Percentiles rank a stretch among this genome's conserved stretches.
phyloP scores from a whole-genome alignment of 345 rosid genomes.

The Combretum micranthum region DNA sequence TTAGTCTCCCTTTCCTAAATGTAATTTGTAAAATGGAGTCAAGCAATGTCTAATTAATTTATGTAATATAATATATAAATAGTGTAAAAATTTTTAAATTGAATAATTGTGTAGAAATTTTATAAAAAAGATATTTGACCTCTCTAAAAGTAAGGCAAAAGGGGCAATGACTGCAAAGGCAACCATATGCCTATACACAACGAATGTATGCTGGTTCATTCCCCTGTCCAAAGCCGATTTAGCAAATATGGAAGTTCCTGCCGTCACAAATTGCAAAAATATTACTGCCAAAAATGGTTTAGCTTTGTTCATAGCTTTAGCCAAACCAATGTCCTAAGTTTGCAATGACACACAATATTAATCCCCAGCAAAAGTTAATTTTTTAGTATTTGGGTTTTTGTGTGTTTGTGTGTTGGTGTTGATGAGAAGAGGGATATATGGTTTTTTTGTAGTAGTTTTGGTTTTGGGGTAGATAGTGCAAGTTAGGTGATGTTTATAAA shows the following conservation, averaged over 20 bases:
- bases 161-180: conserved; percentile 64
- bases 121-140: conserved; percentile 24
- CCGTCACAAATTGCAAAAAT: conserved; percentile 47
- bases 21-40: too few relatives aligned
- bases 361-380: neutral
- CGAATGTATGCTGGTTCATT: conserved; percentile 59
- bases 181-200: conserved; percentile 56
- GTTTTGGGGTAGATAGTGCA: too few relatives aligned
- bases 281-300: conserved; percentile 52
- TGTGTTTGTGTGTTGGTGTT: too few relatives aligned
- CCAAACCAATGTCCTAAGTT: neutral
- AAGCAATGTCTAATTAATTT: too few relatives aligned
- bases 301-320: conserved; percentile 1
- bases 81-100: too few relatives aligned
- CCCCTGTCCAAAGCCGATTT: conserved; percentile 51
- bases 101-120: neutral
- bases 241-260: conserved; percentile 46
- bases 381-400: too few relatives aligned
- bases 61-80: too few relatives aligned
- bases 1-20: conserved; percentile 68
- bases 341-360: neutral
- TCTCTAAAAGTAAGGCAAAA: conserved; percentile 59
- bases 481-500: too few relatives aligned
- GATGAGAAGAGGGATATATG: too few relatives aligned
- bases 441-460: too few relatives aligned